These are phyloP conservation scores for Thalassiosira hispida DNA, from an alignment of 352 stramenopile genomes.

Conservation along the genomic window DNA sequence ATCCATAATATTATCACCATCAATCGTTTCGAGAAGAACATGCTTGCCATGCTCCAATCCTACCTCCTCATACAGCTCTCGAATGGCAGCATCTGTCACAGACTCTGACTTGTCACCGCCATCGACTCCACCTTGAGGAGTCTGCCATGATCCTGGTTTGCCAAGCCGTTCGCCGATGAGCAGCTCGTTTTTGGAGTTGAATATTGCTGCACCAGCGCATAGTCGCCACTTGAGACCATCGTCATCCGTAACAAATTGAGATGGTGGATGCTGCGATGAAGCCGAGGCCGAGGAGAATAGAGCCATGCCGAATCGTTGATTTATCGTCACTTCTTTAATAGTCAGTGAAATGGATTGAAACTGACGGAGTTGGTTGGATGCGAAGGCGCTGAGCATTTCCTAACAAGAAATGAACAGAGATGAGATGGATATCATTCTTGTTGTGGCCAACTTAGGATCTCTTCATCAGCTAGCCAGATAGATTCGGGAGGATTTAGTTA, in stretches of 20 bases:
- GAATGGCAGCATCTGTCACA: conserved; percentile 48
- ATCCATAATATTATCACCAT: not conserved
- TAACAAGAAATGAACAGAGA: not conserved
- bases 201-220: conserved; percentile 55
- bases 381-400: not conserved
- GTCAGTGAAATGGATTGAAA: not conserved
- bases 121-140: conserved; percentile 66
- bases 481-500: no score
- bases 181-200: conserved; percentile 68
- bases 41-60: conserved; percentile 46
- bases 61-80: conserved; percentile 65
- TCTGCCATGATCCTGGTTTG: conserved; percentile 53
- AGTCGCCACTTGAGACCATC: conserved; percentile 52
- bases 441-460: not conserved
- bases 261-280: not conserved
- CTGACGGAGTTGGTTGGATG: not conserved
- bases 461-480: no score
- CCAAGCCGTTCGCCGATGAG: conserved; percentile 58
- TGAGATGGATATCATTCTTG: not conserved
- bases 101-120: conserved; percentile 44
- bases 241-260: conserved; percentile 29
- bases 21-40: conserved; percentile 45
- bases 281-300: not conserved
- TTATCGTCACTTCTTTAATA: not conserved
- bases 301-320: conserved; percentile 8